Base-by-base conservation (phyloP, 441 rosid species). In the Arabidopsis lyrata region DNA sequence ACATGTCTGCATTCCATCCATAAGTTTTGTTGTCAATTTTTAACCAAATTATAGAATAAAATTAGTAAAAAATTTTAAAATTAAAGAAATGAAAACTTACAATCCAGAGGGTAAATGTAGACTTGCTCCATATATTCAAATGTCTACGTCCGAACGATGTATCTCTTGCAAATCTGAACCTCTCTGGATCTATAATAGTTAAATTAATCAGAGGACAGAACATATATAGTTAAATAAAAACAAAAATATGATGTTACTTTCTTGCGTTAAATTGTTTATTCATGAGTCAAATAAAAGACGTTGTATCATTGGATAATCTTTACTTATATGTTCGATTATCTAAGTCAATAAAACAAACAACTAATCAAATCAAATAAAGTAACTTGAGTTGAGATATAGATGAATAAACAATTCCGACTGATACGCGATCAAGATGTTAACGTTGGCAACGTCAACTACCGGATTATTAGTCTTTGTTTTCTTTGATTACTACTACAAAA, bases 111-210 rank as follows among this genome's bases (percentile, higher is more conserved):
- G 84, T 74, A 68, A 86, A 39, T 10, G 89, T 35, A 29, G 96
- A 83, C 27, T 77, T 66, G 83, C 91, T 93, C 99, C 98, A 93
- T 7, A 83, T 56, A 42, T 75, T 88, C 73, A 93, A 45, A 76
- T 95, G 98, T 62, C 98, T 83, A 31, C 95, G 78, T 45, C 98
- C 99, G 45, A 95, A 95, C 1, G 98, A 90, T 14, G 99, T 92
- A 31, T 95, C 98, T 72, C 95, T 92, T 61, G 99, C 90, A 77
- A 91, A 91, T 66, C 99, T 82, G 76, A 93, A 95, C 81, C 97
- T 90, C 82, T 92, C 90, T n/a, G 99, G 98, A 80, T 95, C 98
- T 95, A 86, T 63, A 83, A 36, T 9, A 4, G 35, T 22, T 10
- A 78, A 57, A 63, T n/a, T 69, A 15, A 44, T 36, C 29, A 65